phyloP scores from a whole-genome alignment of 2,329 filamentous ascomycete genomes.

The Fusarium sp. region DNA sequence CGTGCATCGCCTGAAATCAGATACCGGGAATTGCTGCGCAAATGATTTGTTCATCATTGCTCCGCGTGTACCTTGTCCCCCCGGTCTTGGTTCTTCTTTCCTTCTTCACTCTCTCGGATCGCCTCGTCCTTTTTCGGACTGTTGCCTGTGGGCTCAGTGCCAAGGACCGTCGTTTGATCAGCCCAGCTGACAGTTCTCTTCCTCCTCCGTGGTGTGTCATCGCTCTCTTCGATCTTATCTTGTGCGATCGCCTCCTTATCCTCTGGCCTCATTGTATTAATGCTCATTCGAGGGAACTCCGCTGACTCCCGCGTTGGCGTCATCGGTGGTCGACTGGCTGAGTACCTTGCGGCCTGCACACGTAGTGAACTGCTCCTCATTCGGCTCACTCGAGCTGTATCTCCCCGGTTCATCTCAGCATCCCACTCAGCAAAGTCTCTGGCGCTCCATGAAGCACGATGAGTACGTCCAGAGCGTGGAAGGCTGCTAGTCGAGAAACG shows the following conservation, averaged over 20 bases:
- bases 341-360: constrained; percentile 44
- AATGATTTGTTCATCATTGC: constrained; percentile 14
- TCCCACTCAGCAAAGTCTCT: constrained; percentile 65
- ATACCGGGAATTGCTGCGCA: not conserved
- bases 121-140: constrained; percentile 27
- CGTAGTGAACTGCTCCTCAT: constrained; percentile 54
- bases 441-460: constrained; percentile 68
- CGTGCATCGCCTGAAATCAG: not conserved
- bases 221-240: constrained; percentile 37
- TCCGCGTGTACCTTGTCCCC: constrained; percentile 13
- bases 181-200: constrained; percentile 46
- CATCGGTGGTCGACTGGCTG: constrained; percentile 50
- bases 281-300: constrained; percentile 39
- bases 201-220: constrained; percentile 35
- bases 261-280: constrained; percentile 19
- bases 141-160: constrained; percentile 28
- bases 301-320: constrained; percentile 52
- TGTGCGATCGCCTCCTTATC: constrained; percentile 36
- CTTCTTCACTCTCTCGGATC: constrained; percentile 36
- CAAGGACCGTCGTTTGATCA: constrained; percentile 40
- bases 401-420: constrained; percentile 54
- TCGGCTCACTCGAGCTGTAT: constrained; percentile 45
- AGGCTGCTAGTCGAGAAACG: constrained; percentile 63
- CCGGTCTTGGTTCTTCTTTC: constrained; percentile 19
- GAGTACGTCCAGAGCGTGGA: constrained; percentile 65